Percentiles rank a stretch among this genome's conserved stretches.
Conservation (phyloP, 768 basidiomycete genomes). For the Suillus americanus region DNA sequence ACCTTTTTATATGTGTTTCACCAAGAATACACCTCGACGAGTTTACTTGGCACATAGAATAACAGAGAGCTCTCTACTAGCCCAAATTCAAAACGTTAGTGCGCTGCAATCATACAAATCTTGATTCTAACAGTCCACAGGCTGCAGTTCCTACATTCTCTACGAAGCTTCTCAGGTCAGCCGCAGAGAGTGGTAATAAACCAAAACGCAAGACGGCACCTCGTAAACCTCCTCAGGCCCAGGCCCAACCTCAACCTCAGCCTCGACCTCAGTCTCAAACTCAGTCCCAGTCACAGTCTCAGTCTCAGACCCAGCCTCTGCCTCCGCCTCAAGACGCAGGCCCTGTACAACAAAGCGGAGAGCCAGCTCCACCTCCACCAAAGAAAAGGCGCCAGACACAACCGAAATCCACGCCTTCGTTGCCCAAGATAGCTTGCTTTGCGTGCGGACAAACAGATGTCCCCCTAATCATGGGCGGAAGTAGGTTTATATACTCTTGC, state of each 20-base stretch:
- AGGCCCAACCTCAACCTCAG: background rate
- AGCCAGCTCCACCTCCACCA: constrained; percentile 19
- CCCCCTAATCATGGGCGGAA: constrained; percentile 72
- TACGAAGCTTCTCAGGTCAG: constrained; percentile 56
- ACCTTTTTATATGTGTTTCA: constrained; percentile 5
- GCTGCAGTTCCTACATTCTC: constrained; percentile 46
- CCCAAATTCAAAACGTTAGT: constrained; percentile 60
- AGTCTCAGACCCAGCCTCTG: background rate
- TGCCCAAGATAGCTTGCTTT: constrained; percentile 52
- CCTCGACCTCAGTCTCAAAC: background rate
- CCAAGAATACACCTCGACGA: constrained; percentile 43
- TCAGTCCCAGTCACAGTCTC: background rate
- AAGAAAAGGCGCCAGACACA: constrained; percentile 45
- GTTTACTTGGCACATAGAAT: constrained; percentile 59
- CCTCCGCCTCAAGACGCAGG: background rate
- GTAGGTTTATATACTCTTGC: constrained; percentile 41
- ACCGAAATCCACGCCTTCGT: constrained; percentile 31
- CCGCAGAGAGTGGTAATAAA: constrained; percentile 39
- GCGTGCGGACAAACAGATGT: constrained; percentile 68
- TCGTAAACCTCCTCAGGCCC: constrained; percentile 26
- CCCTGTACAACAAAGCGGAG: constrained; percentile 15
- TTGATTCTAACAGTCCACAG: constrained; percentile 22
- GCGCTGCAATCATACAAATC: background rate
- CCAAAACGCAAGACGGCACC: constrained; percentile 35
- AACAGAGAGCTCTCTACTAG: constrained; percentile 52